Evolutionary conservation across 306 rosid species (phyloP), one percentile per base, ranked within the genome.

Genomic region (Luffa aegyptiaca): DNA sequence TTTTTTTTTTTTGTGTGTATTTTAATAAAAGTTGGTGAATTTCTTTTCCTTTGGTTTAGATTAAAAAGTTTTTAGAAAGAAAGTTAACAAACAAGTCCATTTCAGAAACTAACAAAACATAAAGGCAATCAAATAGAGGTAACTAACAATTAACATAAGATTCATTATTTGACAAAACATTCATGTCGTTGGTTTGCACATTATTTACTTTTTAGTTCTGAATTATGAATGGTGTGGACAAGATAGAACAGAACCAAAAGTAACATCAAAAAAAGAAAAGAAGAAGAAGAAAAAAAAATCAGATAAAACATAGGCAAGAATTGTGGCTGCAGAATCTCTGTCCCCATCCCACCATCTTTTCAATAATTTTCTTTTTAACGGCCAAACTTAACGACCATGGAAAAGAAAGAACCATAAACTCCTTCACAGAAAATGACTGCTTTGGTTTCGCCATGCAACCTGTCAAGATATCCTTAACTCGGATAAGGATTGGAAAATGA

Each of bases 291-390:
- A 26, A 21, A 45, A 5, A 21, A 21, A 21, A 45, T 2, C n/a
- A 69, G 14, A 65, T 65, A 12, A 37, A 65, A 66, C 49, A 39
- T n/a, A 8, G 35, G 20, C 37, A 20, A 71, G 57, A 46, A 71
- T 71, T 71, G 57, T 71, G 76, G 76, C 56, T 20, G 20, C 76
- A 46, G 76, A 71, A 71, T 71, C 76, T 71, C 11, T 46, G 76
- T 71, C 76, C 57, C 35, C 57, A 71, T 71, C 76, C 58, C 41
- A 71, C n/a, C n/a, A 17, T 66, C 73, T 18, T 65, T 65, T 65
- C 72, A 62, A 33, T 63, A 39, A 39, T 41, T 66, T 18, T n/a
- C 8, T 41, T 17, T 17, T 44, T 20, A 69, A 69, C 75, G 75
- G 46, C 53, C 75, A 69, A 66, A 66, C 73, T 37, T 69, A 69